phyloP scores from a whole-genome alignment of 257 asterid genomes.

The Solanum piurae region DNA sequence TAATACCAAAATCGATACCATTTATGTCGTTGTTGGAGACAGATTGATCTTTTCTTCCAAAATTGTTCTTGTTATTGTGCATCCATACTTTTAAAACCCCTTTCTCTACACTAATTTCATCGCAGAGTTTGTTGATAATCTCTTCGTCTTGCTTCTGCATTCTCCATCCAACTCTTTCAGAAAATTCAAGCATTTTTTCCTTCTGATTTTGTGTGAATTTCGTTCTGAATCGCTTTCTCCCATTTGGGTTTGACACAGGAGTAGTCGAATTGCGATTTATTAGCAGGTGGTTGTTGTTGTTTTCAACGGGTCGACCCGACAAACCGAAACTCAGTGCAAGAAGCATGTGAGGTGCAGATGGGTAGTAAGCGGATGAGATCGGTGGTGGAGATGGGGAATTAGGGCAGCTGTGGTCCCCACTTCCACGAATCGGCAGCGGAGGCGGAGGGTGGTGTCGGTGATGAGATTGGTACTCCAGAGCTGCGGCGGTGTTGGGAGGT shows the following conservation, averaged over 20 bases:
- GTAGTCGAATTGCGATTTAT: background rate
- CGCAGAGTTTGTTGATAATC: conserved; percentile 9
- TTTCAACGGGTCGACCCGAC: conserved; percentile 1
- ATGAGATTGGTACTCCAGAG: conserved; percentile 46
- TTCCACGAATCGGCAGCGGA: background rate
- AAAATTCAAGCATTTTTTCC: conserved; percentile 21
- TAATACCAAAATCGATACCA: conserved; percentile 1
- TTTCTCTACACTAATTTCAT: conserved; percentile 15
- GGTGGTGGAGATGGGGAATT: conserved; percentile 30
- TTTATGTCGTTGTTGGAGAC: background rate
- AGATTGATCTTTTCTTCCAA: conserved; percentile 5
- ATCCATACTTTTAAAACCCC: conserved; percentile 29
- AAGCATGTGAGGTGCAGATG: conserved; percentile 48
- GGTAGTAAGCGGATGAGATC: conserved; percentile 31
- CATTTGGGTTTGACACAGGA: background rate
- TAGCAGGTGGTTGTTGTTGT: background rate
- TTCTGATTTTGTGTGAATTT: conserved; percentile 23
- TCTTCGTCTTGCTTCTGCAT: conserved; percentile 25
- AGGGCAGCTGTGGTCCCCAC: conserved; percentile 14
- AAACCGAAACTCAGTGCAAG: conserved; percentile 33
- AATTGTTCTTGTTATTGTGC: conserved; percentile 27
- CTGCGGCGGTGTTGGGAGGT: conserved; percentile 29
- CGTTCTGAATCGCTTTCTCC: conserved; percentile 12
- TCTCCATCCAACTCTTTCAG: conserved; percentile 23
- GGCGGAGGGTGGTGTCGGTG: conserved; percentile 13